phyloP scores from a whole-genome alignment of 345 rosid species.

The Salix exigua region DNA sequence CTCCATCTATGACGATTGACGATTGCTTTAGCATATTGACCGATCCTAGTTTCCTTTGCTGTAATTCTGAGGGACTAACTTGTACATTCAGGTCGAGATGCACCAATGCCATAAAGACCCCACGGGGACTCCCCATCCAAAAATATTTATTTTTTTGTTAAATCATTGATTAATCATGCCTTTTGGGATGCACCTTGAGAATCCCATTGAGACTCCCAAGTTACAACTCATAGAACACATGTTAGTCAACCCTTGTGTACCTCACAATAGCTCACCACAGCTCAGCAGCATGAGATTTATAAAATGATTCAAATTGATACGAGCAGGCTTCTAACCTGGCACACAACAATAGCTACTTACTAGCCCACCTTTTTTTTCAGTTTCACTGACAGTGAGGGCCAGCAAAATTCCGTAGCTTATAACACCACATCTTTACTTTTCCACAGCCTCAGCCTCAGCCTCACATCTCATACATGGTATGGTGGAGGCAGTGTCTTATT shows the following conservation, averaged over 20 bases:
- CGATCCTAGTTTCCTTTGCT: neutral
- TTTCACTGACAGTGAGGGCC: slow-evolving; percentile 12
- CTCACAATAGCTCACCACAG: slow-evolving; percentile 40
- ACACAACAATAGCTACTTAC: slow-evolving; percentile 20
- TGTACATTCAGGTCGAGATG: too few relatives aligned
- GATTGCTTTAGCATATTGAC: neutral
- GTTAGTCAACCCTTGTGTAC: slow-evolving; percentile 26
- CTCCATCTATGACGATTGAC: neutral
- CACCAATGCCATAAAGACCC: too few relatives aligned
- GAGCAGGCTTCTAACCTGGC: slow-evolving; percentile 29
- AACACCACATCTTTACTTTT: neutral
- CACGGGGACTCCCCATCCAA: too few relatives aligned
- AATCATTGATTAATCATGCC: neutral
- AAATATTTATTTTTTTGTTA: neutral
- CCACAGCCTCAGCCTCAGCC: too few relatives aligned
- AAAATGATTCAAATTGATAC: slow-evolving; percentile 21
- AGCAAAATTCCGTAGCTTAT: slow-evolving; percentile 5
- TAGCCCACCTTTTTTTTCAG: slow-evolving; percentile 17
- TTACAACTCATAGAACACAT: slow-evolving; percentile 37
- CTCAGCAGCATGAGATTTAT: slow-evolving; percentile 26
- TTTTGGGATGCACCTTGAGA: neutral
- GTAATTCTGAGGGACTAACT: neutral
- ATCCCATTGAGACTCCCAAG: slow-evolving; percentile 16
- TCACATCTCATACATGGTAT: too few relatives aligned
- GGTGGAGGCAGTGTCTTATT: too few relatives aligned